Base-by-base conservation (phyloP, 805 yeast genomes). In the Cyberlindnera mrakii region DNA sequence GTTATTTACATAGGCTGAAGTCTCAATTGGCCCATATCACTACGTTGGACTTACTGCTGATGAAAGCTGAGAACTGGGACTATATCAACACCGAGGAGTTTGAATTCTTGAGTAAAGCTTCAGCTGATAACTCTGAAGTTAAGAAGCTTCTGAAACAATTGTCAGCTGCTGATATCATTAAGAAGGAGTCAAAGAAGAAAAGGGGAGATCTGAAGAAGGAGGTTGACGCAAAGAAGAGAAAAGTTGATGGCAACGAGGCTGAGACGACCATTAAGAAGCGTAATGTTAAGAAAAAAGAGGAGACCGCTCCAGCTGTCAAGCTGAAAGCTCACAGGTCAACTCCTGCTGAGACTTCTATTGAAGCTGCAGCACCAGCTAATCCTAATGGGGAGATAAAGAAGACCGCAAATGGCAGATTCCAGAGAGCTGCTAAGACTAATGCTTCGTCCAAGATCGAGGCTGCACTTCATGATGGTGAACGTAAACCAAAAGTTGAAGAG, bases 91-190 rank as follows among this genome's bases (percentile, higher is more conserved):
- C 46, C 6, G 59, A 55, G 37, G 55, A 58, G 46, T 48, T 53
- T 30, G 55, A 54, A 11, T 54, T 57, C 41, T 37, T 58, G 17
- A 51, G 53, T 37, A 51, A 43, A 39, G 48, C 61, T 3, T 55
- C 61, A 14, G 38, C 44, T 8, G 62, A 58, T 27, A 55, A 47
- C 19, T 44, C 50, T 6, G 59, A 57, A 17, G 49, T 58, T 14
- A 58, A 57, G 48, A 58, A 53, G 41, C 45, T 58, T 20, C 29
- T 57, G 37, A 58, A 58, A 37, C 60, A 55, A 35, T 41, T 58
- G 8, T 53, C 60, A 10, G 19, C 51, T 13, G 49, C 52, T 30
- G 60, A 58, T 15, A 33, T 58, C 9, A 34, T 43, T 9, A 55
- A 48, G 38, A 57, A 52, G 32, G 59, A 51, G 19, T 17, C 48